A percentile compares a stretch with the other conserved stretches of the same genome.
Conservation (phyloP, 2,329 filamentous ascomycete genomes). For the Berkeleyomyces rouxiae region DNA sequence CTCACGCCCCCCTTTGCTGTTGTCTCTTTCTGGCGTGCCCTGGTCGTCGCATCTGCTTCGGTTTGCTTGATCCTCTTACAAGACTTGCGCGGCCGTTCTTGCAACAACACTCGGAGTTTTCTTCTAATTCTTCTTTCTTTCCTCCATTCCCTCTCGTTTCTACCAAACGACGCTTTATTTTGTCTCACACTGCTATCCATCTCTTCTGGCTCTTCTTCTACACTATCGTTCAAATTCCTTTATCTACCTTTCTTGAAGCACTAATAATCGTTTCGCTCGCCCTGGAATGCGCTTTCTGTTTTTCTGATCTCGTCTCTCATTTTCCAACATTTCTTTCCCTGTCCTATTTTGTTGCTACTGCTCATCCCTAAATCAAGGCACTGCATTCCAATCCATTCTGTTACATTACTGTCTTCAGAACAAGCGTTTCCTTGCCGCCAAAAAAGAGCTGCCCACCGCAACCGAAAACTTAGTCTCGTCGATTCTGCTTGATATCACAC, state of each 20-base stretch:
- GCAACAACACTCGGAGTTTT: background rate
- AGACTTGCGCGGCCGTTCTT: conserved; percentile 4
- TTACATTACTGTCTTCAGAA: conserved; percentile 2
- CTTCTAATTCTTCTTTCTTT: background rate
- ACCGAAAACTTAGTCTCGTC: background rate
- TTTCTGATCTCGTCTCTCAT: conserved; percentile 1
- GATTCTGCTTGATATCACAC: background rate
- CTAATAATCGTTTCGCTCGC: background rate
- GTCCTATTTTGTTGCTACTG: background rate
- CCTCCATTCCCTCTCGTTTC: background rate
- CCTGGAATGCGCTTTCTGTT: background rate
- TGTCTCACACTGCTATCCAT: background rate
- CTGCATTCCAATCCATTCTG: background rate
- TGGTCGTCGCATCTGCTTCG: conserved; percentile 2
- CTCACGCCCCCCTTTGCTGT: background rate
- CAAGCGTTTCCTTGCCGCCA: background rate
- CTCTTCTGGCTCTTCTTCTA: conserved; percentile 1
- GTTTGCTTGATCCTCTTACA: conserved; percentile 8
- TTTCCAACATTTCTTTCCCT: background rate
- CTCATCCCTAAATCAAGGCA: conserved; percentile 3
- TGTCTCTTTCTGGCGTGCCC: conserved; percentile 1
- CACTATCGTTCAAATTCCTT: conserved; percentile 1
- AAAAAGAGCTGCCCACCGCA: background rate
- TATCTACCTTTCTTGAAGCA: background rate
- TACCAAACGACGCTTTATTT: background rate